Percentiles rank a stretch among this genome's conserved stretches.
phyloP scores from a whole-genome alignment of 495 filamentous ascomycete species.

The Acidiella bohemica region DNA sequence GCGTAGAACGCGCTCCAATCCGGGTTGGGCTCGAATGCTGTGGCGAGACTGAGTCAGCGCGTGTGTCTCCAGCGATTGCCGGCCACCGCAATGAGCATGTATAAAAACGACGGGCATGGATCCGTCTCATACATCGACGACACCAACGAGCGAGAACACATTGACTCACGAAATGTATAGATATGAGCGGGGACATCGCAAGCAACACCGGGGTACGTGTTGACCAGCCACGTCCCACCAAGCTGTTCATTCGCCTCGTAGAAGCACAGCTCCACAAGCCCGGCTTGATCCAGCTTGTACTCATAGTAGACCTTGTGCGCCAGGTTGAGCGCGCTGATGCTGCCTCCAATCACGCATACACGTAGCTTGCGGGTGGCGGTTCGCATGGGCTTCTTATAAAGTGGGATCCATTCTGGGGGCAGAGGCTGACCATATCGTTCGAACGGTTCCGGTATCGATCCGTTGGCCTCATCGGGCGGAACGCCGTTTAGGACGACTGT shows the following conservation, averaged over 20 bases:
- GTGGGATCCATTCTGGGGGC: constrained; percentile 13
- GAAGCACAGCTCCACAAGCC: constrained; percentile 25
- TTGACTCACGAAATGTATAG: constrained; percentile 11
- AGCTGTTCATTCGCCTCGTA: constrained; percentile 27
- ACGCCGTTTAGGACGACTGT: constrained; percentile 10
- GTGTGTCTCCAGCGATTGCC: no score
- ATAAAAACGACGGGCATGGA: no score
- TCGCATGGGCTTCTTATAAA: constrained; percentile 18
- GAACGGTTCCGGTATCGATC: constrained; percentile 6
- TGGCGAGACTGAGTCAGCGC: no score
- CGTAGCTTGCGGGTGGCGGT: constrained; percentile 23
- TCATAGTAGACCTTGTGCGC: constrained; percentile 28
- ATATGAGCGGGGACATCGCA: constrained; percentile 17
- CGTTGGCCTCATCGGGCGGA: constrained; percentile 13
- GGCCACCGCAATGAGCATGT: no score
- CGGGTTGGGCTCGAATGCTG: constrained; percentile 27
- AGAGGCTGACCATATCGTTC: constrained; percentile 13
- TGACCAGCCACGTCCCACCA: constrained; percentile 27
- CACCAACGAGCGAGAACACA: no score
- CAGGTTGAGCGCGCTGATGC: constrained; percentile 25
- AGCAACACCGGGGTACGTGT: constrained; percentile 23
- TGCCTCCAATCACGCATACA: constrained; percentile 24
- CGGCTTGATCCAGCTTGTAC: constrained; percentile 3
- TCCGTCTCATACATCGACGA: no score
- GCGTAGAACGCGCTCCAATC: constrained; percentile 29